Base-by-base conservation (phyloP, 768 basidiomycete genomes). In the Calocera viscosa region DNA sequence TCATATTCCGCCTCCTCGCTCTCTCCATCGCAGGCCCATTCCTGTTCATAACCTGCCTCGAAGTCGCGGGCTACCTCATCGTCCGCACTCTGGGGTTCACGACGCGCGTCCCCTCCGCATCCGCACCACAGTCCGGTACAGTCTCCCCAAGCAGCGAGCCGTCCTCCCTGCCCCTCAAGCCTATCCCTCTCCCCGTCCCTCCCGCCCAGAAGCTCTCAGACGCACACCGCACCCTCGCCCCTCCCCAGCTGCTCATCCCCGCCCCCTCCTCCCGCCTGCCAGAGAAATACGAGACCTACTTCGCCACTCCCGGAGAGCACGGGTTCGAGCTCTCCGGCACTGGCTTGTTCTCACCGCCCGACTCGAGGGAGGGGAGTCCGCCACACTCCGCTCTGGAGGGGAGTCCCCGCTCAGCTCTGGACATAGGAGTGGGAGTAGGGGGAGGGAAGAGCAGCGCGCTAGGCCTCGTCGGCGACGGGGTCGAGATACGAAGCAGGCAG, bases 51-150 rank as follows among this genome's bases (percentile, higher is more conserved):
- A 60, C 53, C 53, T 22, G 14, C 11, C 53, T 60, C 53, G 53
- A 60, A 30, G 53, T 60, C 53, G 53, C 53, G 10, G 53, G 53
- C 53, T 60, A 60, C 53, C 53, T 60, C 53, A 26, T 60, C 53
- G 53, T 60, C 14, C 53, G 53, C 53, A 60, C 53, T 28, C 53
- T 60, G 30, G 53, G 53, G 26, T 60, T 60, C 53, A 60, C 53
- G 5, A 26, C 26, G 14, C 30, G 24, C 30, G 14, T 32, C 2
- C 26, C 26, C 30, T 60, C 53, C 30, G 16, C 30, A 16, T 47
- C 43, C 7, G 19, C 8, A 19, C 8, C 24, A 7, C 8, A 19
- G 19, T 47, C 43, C 3, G 14, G 7, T 5, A 60, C 53, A 5
- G 2, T 26, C 30, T 28, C 14, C 11, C 53, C 53, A 28, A 32